These are phyloP conservation scores for Gossypium gossypioides DNA, from an alignment of 441 rosid species.

Conservation along the genomic window DNA sequence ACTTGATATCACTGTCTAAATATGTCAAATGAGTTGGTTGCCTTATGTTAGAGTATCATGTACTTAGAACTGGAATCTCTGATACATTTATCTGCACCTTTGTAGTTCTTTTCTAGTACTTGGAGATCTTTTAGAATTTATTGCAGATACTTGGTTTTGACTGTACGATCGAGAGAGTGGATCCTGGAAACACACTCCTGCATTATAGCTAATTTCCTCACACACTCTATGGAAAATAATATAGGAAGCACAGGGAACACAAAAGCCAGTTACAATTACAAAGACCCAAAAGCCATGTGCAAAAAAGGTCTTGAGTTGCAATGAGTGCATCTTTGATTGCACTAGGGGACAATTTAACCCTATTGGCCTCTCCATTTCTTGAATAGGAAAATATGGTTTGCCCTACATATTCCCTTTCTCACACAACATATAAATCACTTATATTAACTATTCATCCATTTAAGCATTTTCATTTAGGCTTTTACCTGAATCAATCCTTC, in stretches of 20 bases:
- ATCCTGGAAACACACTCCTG: conserved; percentile 13
- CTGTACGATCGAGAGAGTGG: not conserved
- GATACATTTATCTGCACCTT: not conserved
- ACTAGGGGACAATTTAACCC: conserved; percentile 15
- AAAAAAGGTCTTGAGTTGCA: conserved; percentile 20
- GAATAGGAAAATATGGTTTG: conserved; percentile 17
- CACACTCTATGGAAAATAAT: too few species aligned
- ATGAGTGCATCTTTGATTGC: conserved; percentile 22
- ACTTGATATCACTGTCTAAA: not conserved
- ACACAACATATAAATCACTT: not conserved
- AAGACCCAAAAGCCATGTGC: conserved; percentile 14
- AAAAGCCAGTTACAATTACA: conserved; percentile 14
- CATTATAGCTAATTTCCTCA: not conserved
- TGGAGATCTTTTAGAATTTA: conserved; percentile 6
- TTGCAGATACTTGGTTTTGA: conserved; percentile 5
- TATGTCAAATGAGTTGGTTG: not conserved
- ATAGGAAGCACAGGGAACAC: not conserved
- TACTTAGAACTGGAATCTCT: not conserved
- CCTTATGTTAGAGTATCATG: not conserved
- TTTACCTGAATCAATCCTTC: not conserved
- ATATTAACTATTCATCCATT: not conserved
- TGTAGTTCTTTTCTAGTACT: not conserved
- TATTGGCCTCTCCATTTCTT: conserved; percentile 13
- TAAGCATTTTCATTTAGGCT: not conserved
- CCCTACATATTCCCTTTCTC: not conserved